Percentiles rank a stretch among this genome's conserved stretches.
Conservation (phyloP, 176 grass and related monocot species). For the Sorghum bicolor region Sorghum_bicolor_NCBIv3 NC_012874.2:3832501-3833000, state of each 20-base stretch:
- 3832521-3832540: conserved; percentile 20
- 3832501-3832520: conserved; percentile 12
- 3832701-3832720: conserved; percentile 48
- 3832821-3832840: conserved; percentile 51
- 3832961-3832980: conserved; percentile 35
- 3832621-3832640: neutral
- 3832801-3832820: conserved; percentile 38
- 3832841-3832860: conserved; percentile 51
- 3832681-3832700: conserved; percentile 31
- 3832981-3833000: conserved; percentile 19
- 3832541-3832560: conserved; percentile 22
- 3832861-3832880: conserved; percentile 53
- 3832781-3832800: neutral
- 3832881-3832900: conserved; percentile 51
- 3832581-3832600: neutral
- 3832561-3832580: neutral
- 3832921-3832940: conserved; percentile 28
- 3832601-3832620: neutral
- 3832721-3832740: conserved; percentile 31
- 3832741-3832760: conserved; percentile 38
- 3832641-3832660: conserved; percentile 36
- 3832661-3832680: conserved; percentile 21
- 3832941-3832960: conserved; percentile 17
- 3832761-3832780: conserved; percentile 55
- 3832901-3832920: conserved; percentile 37